Evolutionary conservation across 352 stramenopile species (phyloP).

Genomic region (Plasmopara viticola): DNA sequence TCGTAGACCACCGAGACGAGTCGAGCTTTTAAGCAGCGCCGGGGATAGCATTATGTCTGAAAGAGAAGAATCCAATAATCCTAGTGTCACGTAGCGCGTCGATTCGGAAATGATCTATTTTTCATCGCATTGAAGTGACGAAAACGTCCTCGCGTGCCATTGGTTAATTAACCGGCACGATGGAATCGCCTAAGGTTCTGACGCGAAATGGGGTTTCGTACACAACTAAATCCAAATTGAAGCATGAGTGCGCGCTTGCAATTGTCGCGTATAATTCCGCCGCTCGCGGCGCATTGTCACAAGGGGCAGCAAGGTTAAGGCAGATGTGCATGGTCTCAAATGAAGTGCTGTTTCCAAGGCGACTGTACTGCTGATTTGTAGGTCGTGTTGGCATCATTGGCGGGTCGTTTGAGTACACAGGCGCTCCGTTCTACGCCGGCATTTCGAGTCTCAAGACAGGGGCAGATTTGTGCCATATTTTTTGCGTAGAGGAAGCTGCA

Average conservation of each 20-base stretch:
- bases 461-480: conserved; percentile 93
- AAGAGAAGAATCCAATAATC: neutral
- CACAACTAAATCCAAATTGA: conserved; percentile 3
- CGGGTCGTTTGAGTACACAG: conserved; percentile 96
- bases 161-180: conserved; percentile 14
- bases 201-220: conserved; percentile 6
- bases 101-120: conserved; percentile 23
- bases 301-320: conserved; percentile 71
- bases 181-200: conserved; percentile 4
- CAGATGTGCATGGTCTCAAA: neutral
- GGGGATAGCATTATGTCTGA: conserved; percentile 26
- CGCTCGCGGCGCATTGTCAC: conserved; percentile 51
- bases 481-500: conserved; percentile 91
- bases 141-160: conserved; percentile 5
- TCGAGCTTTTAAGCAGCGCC: conserved; percentile 28
- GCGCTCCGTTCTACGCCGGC: conserved; percentile 95
- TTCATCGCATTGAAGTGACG: conserved; percentile 14
- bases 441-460: conserved; percentile 91
- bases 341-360: neutral
- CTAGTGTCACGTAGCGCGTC: conserved; percentile 12
- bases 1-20: conserved; percentile 18
- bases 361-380: conserved; percentile 13
- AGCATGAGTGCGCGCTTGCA: conserved; percentile 14
- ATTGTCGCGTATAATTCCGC: conserved; percentile 51
- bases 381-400: conserved; percentile 91